Evolutionary conservation across 1,284 basidiomycete species (phyloP), one percentile per base, ranked within the genome.

Genomic region (Trichosporon coremiiforme): DNA sequence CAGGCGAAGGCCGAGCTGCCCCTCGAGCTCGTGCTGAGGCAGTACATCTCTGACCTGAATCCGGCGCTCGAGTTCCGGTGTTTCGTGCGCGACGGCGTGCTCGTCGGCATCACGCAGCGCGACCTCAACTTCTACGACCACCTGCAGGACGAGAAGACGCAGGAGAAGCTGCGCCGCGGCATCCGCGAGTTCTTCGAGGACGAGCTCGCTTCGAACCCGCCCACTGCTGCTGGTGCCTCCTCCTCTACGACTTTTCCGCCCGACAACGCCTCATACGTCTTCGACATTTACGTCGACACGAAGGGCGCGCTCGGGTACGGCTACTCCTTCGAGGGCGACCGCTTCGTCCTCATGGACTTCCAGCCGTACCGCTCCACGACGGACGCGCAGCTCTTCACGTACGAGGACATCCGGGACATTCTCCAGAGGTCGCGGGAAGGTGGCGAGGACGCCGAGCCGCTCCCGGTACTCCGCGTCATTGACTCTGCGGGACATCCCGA

Each of bases 41-140:
- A 95, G 80, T 98, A 93, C 91, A 86, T 99, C 66, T 91, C 95
- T 73, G 57, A 29, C 31, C 57, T 62, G 29, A 91, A 95, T 73
- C 87, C 88, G 22, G 90, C 92, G 71, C 87, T 93, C 66, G 94
- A 97, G 81, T 83, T 96, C 66, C 86, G 94, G 25, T 95, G 94
- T 84, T 96, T 97, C 77, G 92, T 97, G 4, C 86, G 91, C 45
- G 84, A 88, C 15, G 86, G 89, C 67, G 81, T 76, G 1, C 84
- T 96, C 12, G 78, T 94, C 47, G 95, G 88, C 13, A 90, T 97
- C 45, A 90, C 89, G 0, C 95, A 98, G 80, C 88, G 96, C n/a
- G 95, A 98, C 78, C 86, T 86, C 31, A 95, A 94, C 76, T 93
- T 90, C 79, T 98, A 96, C 82, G 90, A 94, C 20, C 95, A 92